Evolutionary conservation across 305 asterid genomes (phyloP).

Genomic region (Plantago lanceolata): DNA sequence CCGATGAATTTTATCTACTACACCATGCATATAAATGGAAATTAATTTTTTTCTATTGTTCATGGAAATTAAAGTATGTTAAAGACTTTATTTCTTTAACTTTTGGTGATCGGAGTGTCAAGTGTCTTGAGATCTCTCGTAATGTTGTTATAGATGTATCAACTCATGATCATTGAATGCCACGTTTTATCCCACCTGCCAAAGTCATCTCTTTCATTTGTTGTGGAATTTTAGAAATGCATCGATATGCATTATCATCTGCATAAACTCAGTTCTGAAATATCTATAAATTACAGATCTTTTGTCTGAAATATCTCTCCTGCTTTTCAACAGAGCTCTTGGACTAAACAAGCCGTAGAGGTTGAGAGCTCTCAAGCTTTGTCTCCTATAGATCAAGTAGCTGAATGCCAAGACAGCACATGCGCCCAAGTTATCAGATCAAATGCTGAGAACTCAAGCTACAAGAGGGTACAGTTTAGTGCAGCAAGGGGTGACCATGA

Average conservation of each 20-base stretch:
- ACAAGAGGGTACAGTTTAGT: conserved; percentile 32
- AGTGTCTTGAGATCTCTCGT: too few species aligned
- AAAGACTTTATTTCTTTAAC: too few species aligned
- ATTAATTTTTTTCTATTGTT: background rate
- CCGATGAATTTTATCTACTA: too few species aligned
- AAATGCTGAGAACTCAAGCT: conserved; percentile 42
- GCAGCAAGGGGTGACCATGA: conserved; percentile 37
- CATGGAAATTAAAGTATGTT: background rate
- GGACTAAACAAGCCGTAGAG: conserved; percentile 72
- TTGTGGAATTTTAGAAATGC: background rate
- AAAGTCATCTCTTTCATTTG: too few species aligned
- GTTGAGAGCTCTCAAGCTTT: conserved; percentile 53
- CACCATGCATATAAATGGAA: background rate
- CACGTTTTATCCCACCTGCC: too few species aligned
- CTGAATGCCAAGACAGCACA: conserved; percentile 52
- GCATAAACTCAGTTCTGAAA: conserved; percentile 1
- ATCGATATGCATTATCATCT: background rate
- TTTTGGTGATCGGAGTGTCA: too few species aligned
- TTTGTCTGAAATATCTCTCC: conserved; percentile 11
- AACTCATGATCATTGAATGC: too few species aligned
- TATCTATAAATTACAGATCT: background rate
- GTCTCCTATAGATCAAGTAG: conserved; percentile 49
- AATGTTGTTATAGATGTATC: too few species aligned
- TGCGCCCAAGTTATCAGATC: conserved; percentile 61
- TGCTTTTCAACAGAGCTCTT: conserved; percentile 54